A percentile compares a stretch with the other conserved stretches of the same genome.
Conservation (phyloP, 257 asterid species). For the Solanum okadae region DNA sequence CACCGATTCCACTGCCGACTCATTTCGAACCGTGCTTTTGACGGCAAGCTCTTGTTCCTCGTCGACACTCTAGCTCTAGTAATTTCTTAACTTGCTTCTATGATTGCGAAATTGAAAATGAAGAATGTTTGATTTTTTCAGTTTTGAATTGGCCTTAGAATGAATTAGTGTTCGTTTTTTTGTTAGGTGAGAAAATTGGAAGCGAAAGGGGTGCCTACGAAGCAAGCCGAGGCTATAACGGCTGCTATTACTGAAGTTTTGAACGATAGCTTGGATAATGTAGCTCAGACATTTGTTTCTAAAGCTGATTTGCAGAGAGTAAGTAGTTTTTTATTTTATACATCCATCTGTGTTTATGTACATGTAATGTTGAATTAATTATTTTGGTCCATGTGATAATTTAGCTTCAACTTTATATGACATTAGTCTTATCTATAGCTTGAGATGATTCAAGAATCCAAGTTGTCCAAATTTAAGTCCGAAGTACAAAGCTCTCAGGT, state of each 20-base stretch:
- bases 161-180: background rate
- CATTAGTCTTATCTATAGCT: constrained; percentile 30
- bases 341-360: background rate
- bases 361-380: background rate
- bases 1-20: constrained; percentile 22
- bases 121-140: background rate
- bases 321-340: background rate
- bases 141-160: background rate
- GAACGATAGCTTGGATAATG: constrained; percentile 67
- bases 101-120: background rate
- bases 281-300: constrained; percentile 66
- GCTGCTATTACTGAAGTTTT: constrained; percentile 60
- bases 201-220: constrained; percentile 68
- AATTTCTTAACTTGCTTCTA: background rate
- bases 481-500: constrained; percentile 93
- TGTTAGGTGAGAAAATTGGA: constrained; percentile 78
- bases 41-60: constrained; percentile 58
- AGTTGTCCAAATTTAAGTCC: constrained; percentile 67
- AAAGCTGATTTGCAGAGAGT: constrained; percentile 76
- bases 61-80: constrained; percentile 93
- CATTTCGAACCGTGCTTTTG: constrained; percentile 41
- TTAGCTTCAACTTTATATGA: background rate
- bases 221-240: constrained; percentile 89
- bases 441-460: constrained; percentile 76
- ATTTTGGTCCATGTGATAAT: background rate